A percentile compares a stretch with the other conserved stretches of the same genome.
phyloP scores from a whole-genome alignment of 495 filamentous ascomycete genomes.

The Penicillium waksmanii region DNA sequence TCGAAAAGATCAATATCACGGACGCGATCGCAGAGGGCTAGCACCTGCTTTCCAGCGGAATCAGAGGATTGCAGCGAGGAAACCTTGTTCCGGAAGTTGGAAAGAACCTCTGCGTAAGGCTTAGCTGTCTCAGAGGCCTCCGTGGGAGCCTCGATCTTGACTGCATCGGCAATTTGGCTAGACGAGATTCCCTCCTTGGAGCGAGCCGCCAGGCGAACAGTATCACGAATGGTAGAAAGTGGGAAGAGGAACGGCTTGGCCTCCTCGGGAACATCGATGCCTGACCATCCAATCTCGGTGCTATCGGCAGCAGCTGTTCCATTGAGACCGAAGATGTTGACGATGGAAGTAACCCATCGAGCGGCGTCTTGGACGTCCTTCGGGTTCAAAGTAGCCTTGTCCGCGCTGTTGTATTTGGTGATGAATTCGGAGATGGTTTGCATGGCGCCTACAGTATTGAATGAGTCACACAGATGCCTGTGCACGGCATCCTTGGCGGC shows the following conservation, averaged over 20 bases:
- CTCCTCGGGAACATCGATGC: constrained; percentile 62
- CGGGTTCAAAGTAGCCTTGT: constrained; percentile 61
- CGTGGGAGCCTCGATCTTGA: constrained; percentile 27
- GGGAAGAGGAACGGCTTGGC: constrained; percentile 68
- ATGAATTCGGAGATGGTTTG: constrained; percentile 73
- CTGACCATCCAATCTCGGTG: constrained; percentile 80
- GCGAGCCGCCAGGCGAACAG: constrained; percentile 62
- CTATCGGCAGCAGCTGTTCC: constrained; percentile 56
- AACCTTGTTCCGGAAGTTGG: constrained; percentile 46
- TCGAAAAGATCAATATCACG: constrained; percentile 79
- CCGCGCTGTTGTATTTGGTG: constrained; percentile 67
- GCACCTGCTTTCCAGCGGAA: constrained; percentile 58
- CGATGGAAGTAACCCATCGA: constrained; percentile 80
- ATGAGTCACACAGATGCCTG: constrained; percentile 78
- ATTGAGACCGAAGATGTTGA: constrained; percentile 86
- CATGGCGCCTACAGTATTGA: constrained; percentile 84
- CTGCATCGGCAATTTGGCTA: constrained; percentile 38
- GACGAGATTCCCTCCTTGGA: constrained; percentile 38
- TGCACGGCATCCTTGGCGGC: constrained; percentile 67
- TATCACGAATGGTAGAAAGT: constrained; percentile 68
- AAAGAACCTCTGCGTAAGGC: constrained; percentile 42
- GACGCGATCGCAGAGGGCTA: constrained; percentile 75
- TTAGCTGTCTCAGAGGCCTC: constrained; percentile 33
- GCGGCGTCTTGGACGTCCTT: constrained; percentile 63
- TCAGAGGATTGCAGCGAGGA: constrained; percentile 49